Conservation (phyloP, 1,139 yeast genomes). For the Nakaseomyces bracarensis region DNA sequence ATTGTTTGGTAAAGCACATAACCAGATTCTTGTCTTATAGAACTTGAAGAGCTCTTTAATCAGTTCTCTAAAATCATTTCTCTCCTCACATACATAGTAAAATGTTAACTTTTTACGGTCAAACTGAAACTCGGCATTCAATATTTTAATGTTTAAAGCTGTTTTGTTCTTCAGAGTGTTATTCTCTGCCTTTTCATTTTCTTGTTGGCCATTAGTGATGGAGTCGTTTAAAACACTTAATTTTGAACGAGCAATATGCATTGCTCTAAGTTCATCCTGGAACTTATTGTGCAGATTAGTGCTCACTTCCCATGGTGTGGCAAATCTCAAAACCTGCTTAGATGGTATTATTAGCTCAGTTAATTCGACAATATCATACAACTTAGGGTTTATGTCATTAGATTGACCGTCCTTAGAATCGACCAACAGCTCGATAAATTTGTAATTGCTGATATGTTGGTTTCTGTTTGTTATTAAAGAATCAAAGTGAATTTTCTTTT, state of each 20-base stretch:
- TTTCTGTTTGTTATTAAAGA: constrained; percentile 28
- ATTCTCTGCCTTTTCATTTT: constrained; percentile 6
- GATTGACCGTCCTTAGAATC: constrained; percentile 22
- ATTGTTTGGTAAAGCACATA: constrained; percentile 65
- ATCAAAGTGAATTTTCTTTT: constrained; percentile 44
- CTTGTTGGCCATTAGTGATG: constrained; percentile 10
- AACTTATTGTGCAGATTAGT: constrained; percentile 35
- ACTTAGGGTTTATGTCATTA: constrained; percentile 27
- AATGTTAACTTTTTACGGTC: constrained; percentile 90
- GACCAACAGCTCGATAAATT: constrained; percentile 24
- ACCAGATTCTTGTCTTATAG: constrained; percentile 95
- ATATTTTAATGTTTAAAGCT: constrained; percentile 38
- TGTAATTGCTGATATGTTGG: constrained; percentile 26
- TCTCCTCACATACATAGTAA: constrained; percentile 60
- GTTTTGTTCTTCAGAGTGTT: constrained; percentile 8
- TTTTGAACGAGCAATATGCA: constrained; percentile 35
- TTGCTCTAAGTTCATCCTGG: constrained; percentile 40
- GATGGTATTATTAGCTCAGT: constrained; percentile 37
- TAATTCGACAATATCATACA: constrained; percentile 32
- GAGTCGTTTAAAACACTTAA: constrained; percentile 29
- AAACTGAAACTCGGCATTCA: constrained; percentile 88
- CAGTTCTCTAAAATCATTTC: constrained; percentile 87
- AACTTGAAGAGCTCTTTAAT: constrained; percentile 88
- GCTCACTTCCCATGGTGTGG: constrained; percentile 34
- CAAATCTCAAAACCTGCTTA: constrained; percentile 62